Percentiles rank a stretch among this genome's conserved stretches.
Conservation (phyloP, 1,284 basidiomycete genomes). For the Volvariella surrecta region DNA sequence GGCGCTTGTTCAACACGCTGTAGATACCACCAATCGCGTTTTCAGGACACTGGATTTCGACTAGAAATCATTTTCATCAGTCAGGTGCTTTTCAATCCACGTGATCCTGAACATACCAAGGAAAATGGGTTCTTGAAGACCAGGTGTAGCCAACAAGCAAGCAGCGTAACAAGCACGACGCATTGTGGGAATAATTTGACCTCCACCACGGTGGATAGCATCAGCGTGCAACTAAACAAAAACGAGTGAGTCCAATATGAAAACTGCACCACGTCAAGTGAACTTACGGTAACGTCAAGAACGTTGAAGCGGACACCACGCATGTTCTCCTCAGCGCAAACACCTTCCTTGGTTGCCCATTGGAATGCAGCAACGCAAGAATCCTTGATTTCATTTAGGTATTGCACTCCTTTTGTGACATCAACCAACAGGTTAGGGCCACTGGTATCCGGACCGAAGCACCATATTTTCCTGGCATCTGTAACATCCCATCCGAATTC, state of each 20-base stretch:
- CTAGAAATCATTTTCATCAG: conserved; percentile 15
- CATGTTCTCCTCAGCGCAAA: conserved; percentile 96
- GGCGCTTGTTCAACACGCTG: conserved; percentile 90
- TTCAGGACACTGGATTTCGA: conserved; percentile 99
- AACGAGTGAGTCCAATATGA: conserved; percentile 1
- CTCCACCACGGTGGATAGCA: conserved; percentile 99
- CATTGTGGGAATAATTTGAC: conserved; percentile 94
- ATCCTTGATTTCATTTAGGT: conserved; percentile 99
- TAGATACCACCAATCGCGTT: conserved; percentile 99
- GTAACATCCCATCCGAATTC: conserved; percentile 99
- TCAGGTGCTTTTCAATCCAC: conserved; percentile 3
- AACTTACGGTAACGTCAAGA: conserved; percentile 85
- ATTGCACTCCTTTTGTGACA: conserved; percentile 98
- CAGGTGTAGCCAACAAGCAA: conserved; percentile 84
- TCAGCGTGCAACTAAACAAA: conserved; percentile 81
- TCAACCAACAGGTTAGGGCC: conserved; percentile 97
- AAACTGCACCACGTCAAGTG: not conserved
- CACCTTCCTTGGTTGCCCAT: conserved; percentile 99
- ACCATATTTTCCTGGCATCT: conserved; percentile 99
- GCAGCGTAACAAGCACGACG: conserved; percentile 97
- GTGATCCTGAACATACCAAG: conserved; percentile 43
- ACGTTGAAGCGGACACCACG: conserved; percentile 97
- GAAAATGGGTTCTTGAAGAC: conserved; percentile 96
- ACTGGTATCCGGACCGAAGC: conserved; percentile 98
- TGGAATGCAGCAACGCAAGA: conserved; percentile 99